These are phyloP conservation scores for Aspergillus tubingensis DNA, from an alignment of 2,329 filamentous ascomycete species.

Conservation along the genomic window DNA sequence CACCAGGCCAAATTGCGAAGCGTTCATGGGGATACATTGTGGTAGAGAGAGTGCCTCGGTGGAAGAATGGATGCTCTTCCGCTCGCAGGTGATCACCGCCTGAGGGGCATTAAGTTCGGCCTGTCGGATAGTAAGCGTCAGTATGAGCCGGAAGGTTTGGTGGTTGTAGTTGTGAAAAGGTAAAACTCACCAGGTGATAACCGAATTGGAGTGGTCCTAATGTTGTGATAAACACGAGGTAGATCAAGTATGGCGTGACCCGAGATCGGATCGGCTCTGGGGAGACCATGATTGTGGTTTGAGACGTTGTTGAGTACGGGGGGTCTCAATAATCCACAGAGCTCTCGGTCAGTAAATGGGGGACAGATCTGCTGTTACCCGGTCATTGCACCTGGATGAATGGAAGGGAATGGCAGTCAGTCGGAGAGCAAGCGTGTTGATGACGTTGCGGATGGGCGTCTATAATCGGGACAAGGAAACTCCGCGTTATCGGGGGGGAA, in stretches of 20 bases:
- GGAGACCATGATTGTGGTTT: constrained; percentile 25
- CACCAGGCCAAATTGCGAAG: constrained; percentile 78
- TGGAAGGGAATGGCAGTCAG: neutral
- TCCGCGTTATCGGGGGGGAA: constrained; percentile 5
- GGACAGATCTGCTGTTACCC: neutral
- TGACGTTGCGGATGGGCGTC: constrained; percentile 10
- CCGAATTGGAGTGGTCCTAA: constrained; percentile 92
- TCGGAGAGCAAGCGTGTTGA: neutral
- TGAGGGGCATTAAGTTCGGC: constrained; percentile 94
- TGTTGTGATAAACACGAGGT: constrained; percentile 74
- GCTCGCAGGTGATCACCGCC: constrained; percentile 85
- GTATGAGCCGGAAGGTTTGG: neutral
- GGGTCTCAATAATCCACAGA: neutral
- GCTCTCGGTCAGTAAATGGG: neutral
- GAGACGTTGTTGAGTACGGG: neutral
- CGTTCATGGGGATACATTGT: constrained; percentile 85
- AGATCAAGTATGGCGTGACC: constrained; percentile 75
- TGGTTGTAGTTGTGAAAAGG: neutral
- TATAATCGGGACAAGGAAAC: constrained; percentile 13
- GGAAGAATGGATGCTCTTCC: constrained; percentile 51
- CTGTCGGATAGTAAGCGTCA: constrained; percentile 47
- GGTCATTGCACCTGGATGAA: neutral
- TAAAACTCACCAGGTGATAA: constrained; percentile 73
- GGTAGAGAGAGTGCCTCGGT: constrained; percentile 37
- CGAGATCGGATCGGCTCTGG: constrained; percentile 22